phyloP scores from a whole-genome alignment of 73 alveolate species.

The Tetrahymena thermophila region DNA sequence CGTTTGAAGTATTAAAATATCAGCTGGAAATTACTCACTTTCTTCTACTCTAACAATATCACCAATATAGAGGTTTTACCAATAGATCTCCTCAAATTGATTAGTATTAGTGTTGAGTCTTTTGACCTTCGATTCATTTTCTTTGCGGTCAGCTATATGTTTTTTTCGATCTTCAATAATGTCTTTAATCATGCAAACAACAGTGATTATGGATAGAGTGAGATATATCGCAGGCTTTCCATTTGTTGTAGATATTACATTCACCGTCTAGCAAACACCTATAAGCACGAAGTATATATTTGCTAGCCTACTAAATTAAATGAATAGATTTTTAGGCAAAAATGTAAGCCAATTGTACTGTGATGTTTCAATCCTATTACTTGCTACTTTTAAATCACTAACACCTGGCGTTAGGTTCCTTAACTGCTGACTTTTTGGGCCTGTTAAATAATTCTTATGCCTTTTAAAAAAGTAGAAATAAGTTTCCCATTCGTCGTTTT shows the following conservation, averaged over 20 bases:
- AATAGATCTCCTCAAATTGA: conserved; percentile 17
- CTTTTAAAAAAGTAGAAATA: neutral
- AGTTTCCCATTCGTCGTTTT: neutral
- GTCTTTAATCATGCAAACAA: conserved; percentile 79
- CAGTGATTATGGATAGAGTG: conserved; percentile 53
- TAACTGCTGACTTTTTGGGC: neutral
- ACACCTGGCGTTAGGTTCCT: neutral
- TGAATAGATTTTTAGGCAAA: conserved; percentile 56
- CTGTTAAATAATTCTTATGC: neutral
- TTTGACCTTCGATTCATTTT: conserved; percentile 57
- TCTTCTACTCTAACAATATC: conserved; percentile 60
- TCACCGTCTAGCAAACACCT: conserved; percentile 44
- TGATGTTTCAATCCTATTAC: conserved; percentile 57
- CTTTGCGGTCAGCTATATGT: conserved; percentile 81
- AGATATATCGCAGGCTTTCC: conserved; percentile 65
- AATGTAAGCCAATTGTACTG: conserved; percentile 61
- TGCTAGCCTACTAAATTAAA: conserved; percentile 50
- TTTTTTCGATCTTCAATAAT: conserved; percentile 85
- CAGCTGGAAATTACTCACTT: conserved; percentile 84
- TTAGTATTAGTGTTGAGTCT: conserved; percentile 43
- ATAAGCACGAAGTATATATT: conserved; percentile 49
- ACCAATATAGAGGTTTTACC: conserved; percentile 77
- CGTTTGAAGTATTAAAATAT: conserved; percentile 64
- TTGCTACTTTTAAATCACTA: neutral
- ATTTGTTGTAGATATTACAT: conserved; percentile 60